Percentiles rank a stretch among this genome's conserved stretches.
These are phyloP conservation scores for Cordyceps fumosorosea DNA, from an alignment of 2,329 filamentous ascomycete genomes.

Conservation along the genomic window DNA sequence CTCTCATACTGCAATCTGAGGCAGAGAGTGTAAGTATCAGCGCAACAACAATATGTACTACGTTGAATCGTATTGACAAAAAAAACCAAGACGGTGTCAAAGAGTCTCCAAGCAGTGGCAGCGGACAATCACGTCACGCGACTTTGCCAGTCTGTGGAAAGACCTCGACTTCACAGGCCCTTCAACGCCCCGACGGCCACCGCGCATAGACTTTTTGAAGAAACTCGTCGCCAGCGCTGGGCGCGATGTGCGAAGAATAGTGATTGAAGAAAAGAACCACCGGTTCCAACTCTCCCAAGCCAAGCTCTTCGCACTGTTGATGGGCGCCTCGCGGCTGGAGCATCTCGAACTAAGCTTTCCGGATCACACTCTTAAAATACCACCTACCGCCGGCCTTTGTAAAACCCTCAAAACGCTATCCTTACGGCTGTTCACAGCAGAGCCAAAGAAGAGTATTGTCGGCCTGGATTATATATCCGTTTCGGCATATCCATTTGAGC, in stretches of 20 bases:
- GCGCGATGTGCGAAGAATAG: conserved; percentile 24
- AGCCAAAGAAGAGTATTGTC: not conserved
- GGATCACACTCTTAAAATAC: not conserved
- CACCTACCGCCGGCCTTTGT: conserved; percentile 4
- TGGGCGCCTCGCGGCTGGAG: conserved; percentile 22
- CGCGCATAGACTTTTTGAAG: conserved; percentile 20
- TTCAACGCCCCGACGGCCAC: conserved; percentile 18
- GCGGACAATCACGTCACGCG: conserved; percentile 22
- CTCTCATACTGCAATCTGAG: conserved; percentile 29
- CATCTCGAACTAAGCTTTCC: conserved; percentile 20
- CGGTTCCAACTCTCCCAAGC: conserved; percentile 25
- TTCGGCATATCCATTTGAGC: not conserved
- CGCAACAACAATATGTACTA: not conserved
- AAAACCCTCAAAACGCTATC: conserved; percentile 10
- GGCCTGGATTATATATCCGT: conserved; percentile 6
- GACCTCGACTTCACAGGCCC: conserved; percentile 23
- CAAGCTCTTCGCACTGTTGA: conserved; percentile 23
- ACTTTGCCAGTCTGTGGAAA: conserved; percentile 26
- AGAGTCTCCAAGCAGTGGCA: conserved; percentile 29
- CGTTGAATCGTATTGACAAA: not conserved
- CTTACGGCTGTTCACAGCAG: not conserved
- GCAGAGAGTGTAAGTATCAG: conserved; percentile 22
- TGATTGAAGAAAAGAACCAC: conserved; percentile 19
- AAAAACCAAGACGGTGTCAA: conserved; percentile 19
- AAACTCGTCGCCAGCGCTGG: conserved; percentile 27